Evolutionary conservation across 2,329 filamentous ascomycete genomes (phyloP).

Genomic region (Curvularia sp.): DNA sequence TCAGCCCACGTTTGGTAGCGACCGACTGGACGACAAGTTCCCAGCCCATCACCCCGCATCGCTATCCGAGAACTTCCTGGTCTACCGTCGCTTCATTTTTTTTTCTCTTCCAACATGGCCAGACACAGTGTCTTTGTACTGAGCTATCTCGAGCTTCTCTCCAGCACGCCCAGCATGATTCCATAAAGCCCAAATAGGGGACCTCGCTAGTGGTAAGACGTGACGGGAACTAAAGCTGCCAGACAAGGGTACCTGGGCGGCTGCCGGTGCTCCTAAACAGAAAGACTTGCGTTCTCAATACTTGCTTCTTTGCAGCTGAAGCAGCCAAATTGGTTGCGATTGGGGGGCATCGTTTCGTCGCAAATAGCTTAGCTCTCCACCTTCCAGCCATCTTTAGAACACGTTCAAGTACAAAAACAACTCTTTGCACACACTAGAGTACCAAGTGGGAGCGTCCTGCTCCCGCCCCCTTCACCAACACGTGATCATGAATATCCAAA

Average conservation of each 20-base stretch:
- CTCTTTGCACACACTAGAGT: neutral
- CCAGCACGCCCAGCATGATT: constrained; percentile 6
- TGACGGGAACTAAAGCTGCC: constrained; percentile 24
- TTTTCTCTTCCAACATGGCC: neutral
- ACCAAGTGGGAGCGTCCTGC: neutral
- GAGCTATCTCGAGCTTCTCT: neutral
- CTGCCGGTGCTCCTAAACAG: neutral
- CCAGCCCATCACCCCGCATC: neutral
- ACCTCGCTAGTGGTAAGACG: constrained; percentile 21
- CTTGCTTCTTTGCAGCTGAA: constrained; percentile 1
- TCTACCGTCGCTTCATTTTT: neutral
- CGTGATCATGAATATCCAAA: neutral
- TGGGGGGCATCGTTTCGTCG: neutral
- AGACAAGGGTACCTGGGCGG: constrained; percentile 5
- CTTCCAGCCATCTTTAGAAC: neutral
- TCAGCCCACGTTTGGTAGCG: constrained; percentile 1
- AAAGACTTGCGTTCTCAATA: neutral
- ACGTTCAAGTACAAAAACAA: neutral
- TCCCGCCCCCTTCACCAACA: neutral
- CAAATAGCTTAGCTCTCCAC: neutral
- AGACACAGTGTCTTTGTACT: neutral
- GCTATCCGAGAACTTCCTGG: neutral
- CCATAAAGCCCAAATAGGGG: constrained; percentile 16
- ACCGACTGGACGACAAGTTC: constrained; percentile 7
- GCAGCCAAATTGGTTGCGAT: neutral